Evolutionary conservation across 2,329 filamentous ascomycete genomes (phyloP), one percentile per base, ranked within the genome.

Genomic region (Ceratocystis ficicola): DNA sequence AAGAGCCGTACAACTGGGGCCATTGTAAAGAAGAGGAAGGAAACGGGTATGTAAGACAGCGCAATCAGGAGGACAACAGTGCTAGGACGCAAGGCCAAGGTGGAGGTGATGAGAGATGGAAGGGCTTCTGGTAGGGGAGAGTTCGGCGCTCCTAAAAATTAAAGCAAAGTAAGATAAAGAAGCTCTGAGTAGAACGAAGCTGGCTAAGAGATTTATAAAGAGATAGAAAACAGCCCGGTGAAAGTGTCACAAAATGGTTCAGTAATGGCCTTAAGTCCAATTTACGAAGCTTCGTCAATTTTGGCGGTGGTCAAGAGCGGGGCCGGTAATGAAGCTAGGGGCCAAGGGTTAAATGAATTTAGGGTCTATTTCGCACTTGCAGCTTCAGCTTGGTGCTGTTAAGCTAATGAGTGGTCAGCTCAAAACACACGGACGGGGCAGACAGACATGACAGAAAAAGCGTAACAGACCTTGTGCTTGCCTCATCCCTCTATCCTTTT

Each of bases 1-100:
- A 81, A 83, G 69, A 78, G 69, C 62, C 76, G 71, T 36, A 78
- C 76, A 62, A 72, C 73, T 41, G 63, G 50, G 30, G 59, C 44
- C 66, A 67, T 67, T 17, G 48, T 63, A 32, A 30, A 32, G 15
- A 17, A 17, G 28, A n/a, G 7, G 8, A 8, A 17, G 25, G 25
- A 44, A 6, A n/a, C 10, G 44, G 5, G 41, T 44, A 32, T 22
- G 41, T 22, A 8, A 7, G 61, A 61, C 25, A 60, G 25, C n/a
- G 32, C 10, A 22, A 25, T n/a, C 22, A 15, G 36, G 6, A 44
- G 25, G 61, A 36, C 28, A 30, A 15, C 61, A 15, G n/a, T 15
- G 60, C 2, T 46, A 15, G 12, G 25, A 28, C 28, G 22, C 22
- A 57, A 28, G 22, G 52, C 28, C 17, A 28, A 25, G 30, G 32